Conservation (phyloP, 2,329 filamentous ascomycete genomes). For the Cercospora sojina region DNA sequence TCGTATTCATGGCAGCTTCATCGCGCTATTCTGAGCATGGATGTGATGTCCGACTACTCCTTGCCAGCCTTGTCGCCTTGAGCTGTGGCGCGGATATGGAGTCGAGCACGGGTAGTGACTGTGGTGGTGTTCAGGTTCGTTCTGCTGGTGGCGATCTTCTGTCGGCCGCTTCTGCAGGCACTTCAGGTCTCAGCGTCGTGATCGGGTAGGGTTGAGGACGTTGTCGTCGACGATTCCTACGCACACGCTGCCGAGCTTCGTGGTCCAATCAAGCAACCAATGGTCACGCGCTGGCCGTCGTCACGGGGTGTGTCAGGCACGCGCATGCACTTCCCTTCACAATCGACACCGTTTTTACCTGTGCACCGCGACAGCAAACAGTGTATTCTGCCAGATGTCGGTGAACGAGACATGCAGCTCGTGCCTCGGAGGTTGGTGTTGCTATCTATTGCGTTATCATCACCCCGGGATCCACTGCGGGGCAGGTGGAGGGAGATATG, state of each 20-base stretch:
- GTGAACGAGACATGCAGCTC: background rate
- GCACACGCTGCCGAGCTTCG: background rate
- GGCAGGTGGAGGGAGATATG: background rate
- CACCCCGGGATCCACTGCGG: background rate
- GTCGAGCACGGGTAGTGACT: background rate
- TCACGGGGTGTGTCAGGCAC: background rate
- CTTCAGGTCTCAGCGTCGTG: background rate
- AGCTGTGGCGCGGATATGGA: background rate
- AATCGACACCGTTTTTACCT: background rate
- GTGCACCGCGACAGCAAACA: background rate
- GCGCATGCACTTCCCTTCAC: background rate
- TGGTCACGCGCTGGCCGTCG: conserved; percentile 5
- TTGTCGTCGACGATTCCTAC: background rate
- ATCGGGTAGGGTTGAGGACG: background rate
- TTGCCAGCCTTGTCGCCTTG: background rate
- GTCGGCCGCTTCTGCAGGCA: background rate
- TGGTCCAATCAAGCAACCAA: background rate
- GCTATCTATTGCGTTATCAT: conserved; percentile 4
- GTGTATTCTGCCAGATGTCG: background rate
- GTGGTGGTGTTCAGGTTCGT: background rate
- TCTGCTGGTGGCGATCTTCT: background rate
- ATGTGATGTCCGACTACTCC: background rate
- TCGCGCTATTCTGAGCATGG: background rate
- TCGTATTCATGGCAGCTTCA: conserved; percentile 7
- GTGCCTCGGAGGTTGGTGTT: background rate